A percentile compares a stretch with the other conserved stretches of the same genome.
phyloP scores from a whole-genome alignment of 345 rosid genomes.

The Populus euphratica region DNA sequence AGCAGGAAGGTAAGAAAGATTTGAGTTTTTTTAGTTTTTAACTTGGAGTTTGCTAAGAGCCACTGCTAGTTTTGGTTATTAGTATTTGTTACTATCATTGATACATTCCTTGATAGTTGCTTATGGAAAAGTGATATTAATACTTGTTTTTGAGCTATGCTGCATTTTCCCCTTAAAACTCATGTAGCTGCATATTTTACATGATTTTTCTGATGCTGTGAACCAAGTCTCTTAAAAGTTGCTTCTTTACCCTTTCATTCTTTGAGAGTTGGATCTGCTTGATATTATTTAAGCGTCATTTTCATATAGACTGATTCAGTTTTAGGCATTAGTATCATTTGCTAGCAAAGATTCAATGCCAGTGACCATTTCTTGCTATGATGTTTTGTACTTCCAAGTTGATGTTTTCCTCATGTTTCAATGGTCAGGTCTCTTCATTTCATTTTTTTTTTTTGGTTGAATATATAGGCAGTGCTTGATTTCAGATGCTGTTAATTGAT shows the following conservation, averaged over 20 bases:
- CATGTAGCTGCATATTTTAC: background rate
- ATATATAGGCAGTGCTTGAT: background rate
- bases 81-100: background rate
- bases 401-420: background rate
- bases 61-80: background rate
- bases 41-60: background rate
- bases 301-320: background rate
- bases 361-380: background rate
- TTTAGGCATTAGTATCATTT: background rate
- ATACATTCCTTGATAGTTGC: background rate
- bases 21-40: background rate
- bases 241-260: background rate
- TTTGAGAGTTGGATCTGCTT: background rate
- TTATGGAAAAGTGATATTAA: background rate
- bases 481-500: background rate
- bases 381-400: background rate
- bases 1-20: slow-evolving; percentile 72
- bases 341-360: background rate
- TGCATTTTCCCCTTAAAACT: background rate
- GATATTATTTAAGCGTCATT: background rate
- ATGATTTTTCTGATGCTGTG: background rate
- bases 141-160: background rate
- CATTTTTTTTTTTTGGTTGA: background rate
- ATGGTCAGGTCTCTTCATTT: background rate
- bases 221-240: background rate